Percentiles rank a stretch among this genome's conserved stretches.
These are phyloP conservation scores for Tolypocladium tundrense DNA, from an alignment of 2,329 filamentous ascomycete species.

Conservation along the genomic window DNA sequence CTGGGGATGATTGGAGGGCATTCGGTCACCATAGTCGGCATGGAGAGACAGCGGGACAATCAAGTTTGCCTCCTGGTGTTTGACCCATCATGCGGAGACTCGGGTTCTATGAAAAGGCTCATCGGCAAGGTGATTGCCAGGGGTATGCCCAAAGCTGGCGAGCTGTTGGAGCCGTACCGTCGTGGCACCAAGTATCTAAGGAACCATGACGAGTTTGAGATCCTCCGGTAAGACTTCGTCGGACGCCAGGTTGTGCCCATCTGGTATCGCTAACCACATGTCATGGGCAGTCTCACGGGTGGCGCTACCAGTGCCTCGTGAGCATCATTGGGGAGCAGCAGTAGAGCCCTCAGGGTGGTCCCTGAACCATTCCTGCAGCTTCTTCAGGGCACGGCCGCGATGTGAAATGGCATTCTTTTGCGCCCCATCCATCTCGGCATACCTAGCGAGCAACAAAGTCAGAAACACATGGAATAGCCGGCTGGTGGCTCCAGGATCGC, in stretches of 20 bases:
- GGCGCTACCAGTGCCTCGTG: neutral
- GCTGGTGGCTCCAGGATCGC: neutral
- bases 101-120: constrained; percentile 50
- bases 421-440: constrained; percentile 87
- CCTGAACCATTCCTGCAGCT: constrained; percentile 74
- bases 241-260: neutral
- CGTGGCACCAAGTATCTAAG: constrained; percentile 57
- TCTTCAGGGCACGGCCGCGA: constrained; percentile 74
- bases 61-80: constrained; percentile 68
- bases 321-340: constrained; percentile 10
- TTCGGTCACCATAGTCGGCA: constrained; percentile 80
- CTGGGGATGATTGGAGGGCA: constrained; percentile 44
- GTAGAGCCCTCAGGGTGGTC: constrained; percentile 10
- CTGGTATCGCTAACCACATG: neutral
- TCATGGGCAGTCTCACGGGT: neutral
- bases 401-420: constrained; percentile 92
- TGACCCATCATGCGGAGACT: constrained; percentile 73
- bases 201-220: constrained; percentile 68
- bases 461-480: neutral
- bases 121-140: constrained; percentile 36
- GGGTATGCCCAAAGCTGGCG: constrained; percentile 22
- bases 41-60: constrained; percentile 60
- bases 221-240: constrained; percentile 49
- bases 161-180: constrained; percentile 62
- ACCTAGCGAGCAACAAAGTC: constrained; percentile 28